Base-by-base conservation (phyloP, 169 alveolate species). In the Fabrea salina region DNA sequence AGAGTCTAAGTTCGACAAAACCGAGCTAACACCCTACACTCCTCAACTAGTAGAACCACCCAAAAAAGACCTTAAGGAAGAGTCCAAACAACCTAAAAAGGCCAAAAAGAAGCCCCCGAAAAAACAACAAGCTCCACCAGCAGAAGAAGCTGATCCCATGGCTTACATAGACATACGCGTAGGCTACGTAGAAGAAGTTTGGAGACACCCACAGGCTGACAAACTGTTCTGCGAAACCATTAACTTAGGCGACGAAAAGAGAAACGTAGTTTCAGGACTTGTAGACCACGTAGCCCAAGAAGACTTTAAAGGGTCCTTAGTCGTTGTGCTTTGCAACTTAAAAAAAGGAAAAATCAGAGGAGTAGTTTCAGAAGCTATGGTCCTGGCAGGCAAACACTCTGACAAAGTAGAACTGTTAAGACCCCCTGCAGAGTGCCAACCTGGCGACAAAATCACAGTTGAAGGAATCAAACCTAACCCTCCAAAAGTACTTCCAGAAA, bases 181-280 rank as follows among this genome's bases (percentile, higher is more conserved):
- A 37, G 97, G 97, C 51, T 87, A 86, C 72, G 84, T 94, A 50
- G 83, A 90, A 22, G 85, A 90, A 50, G 89, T 92, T 4, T 70
- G 88, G 77, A 86, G 85, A 58, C 92, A 94, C 68, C 92, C 95
- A 0, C 84, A 89, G 64, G 95, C 96, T n/a, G 96, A 92, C 57
- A 90, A 92, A 70, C 87, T 95, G 41, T 95, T 86, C 82, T 85
- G 88, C 79, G 98, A 95, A 78, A 89, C 91, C 81, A 85, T 95
- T 47, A 96, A 95, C 80, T 58, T 95, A 32, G 98, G 98, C 35
- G 92, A 90, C 50, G 94, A 88, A 77, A 78, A 80, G 6, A 83
- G 95, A 68, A 53, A 49, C 33, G 86, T 91, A 11, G 93, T 89
- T 11, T 80, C 90, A 35, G 95, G 95, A 3, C 83, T 91, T 47